phyloP scores from a whole-genome alignment of 1,284 basidiomycete genomes.

The Papiliotrema nemorosa region DNA sequence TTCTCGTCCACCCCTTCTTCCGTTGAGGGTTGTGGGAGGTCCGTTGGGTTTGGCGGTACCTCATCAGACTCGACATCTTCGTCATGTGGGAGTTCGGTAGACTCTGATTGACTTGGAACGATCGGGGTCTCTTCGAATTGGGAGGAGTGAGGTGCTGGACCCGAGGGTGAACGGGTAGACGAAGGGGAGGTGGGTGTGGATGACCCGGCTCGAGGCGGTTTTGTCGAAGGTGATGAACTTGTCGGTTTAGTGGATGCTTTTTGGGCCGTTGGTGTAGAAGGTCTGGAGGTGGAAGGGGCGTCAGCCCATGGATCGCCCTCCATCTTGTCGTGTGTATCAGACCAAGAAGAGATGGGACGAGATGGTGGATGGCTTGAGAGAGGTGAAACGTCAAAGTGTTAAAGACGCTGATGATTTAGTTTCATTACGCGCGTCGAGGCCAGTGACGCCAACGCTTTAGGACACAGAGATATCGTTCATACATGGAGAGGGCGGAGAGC shows the following conservation, averaged over 20 bases:
- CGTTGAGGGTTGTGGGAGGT: background rate
- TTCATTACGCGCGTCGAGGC: too few species aligned
- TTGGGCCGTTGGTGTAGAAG: constrained; percentile 1
- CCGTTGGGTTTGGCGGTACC: background rate
- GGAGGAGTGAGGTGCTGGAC: too few species aligned
- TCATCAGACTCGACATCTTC: background rate
- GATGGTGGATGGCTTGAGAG: background rate
- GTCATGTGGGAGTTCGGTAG: too few species aligned
- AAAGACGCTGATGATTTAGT: too few species aligned
- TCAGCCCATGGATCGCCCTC: constrained; percentile 40
- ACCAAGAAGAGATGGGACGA: background rate
- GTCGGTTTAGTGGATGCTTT: background rate
- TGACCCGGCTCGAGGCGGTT: background rate
- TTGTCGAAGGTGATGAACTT: background rate
- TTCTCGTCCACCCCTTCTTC: constrained; percentile 35
- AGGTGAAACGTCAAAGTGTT: background rate
- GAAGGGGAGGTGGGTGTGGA: background rate
- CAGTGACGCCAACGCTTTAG: background rate
- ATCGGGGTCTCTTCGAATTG: too few species aligned
- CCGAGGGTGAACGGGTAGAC: background rate
- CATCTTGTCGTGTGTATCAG: constrained; percentile 12
- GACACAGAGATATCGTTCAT: constrained; percentile 18
- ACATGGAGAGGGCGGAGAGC: background rate
- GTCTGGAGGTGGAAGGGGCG: constrained; percentile 11
- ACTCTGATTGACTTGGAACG: too few species aligned